Conservation (phyloP, 192 early-diverging fungal species). For the Backusella mclennaniae region DNA sequence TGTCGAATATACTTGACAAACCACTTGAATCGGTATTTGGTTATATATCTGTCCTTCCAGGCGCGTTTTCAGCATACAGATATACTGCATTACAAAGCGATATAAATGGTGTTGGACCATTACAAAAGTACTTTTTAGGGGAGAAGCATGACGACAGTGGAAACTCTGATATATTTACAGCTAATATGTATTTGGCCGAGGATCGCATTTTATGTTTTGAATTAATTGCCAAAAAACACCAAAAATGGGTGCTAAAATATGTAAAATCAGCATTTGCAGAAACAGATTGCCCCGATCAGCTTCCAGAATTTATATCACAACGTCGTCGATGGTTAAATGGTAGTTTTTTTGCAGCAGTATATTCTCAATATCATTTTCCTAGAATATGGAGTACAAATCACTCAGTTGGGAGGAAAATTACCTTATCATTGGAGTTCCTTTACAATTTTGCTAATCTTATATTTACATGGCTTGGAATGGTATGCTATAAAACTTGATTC, state of each 20-base stretch:
- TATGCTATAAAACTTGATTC: slow-evolving; percentile 38
- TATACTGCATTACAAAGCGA: slow-evolving; percentile 82
- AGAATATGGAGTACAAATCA: slow-evolving; percentile 61
- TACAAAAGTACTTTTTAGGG: slow-evolving; percentile 90
- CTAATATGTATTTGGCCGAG: slow-evolving; percentile 93
- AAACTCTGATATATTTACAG: slow-evolving; percentile 68
- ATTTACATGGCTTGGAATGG: slow-evolving; percentile 78
- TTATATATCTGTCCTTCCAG: slow-evolving; percentile 93
- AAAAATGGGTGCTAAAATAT: slow-evolving; percentile 82
- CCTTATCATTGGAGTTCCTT: slow-evolving; percentile 60
- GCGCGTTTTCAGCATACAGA: slow-evolving; percentile 95
- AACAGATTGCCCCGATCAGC: slow-evolving; percentile 90
- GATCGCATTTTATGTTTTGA: slow-evolving; percentile 97
- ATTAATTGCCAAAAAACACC: slow-evolving; percentile 79
- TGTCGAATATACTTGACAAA: slow-evolving; percentile 97
- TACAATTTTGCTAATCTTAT: slow-evolving; percentile 70
- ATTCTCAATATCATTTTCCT: slow-evolving; percentile 59
- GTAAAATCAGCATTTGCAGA: slow-evolving; percentile 85
- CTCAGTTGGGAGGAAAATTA: slow-evolving; percentile 43
- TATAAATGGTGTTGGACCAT: slow-evolving; percentile 48
- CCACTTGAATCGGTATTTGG: slow-evolving; percentile 95
- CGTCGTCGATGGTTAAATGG: slow-evolving; percentile 94
- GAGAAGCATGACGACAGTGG: slow-evolving; percentile 70
- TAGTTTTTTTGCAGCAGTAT: slow-evolving; percentile 73
- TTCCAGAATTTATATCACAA: slow-evolving; percentile 95